Evolutionary conservation across 441 rosid genomes (phyloP).

Genomic region (Bruguiera hainesii): DNA sequence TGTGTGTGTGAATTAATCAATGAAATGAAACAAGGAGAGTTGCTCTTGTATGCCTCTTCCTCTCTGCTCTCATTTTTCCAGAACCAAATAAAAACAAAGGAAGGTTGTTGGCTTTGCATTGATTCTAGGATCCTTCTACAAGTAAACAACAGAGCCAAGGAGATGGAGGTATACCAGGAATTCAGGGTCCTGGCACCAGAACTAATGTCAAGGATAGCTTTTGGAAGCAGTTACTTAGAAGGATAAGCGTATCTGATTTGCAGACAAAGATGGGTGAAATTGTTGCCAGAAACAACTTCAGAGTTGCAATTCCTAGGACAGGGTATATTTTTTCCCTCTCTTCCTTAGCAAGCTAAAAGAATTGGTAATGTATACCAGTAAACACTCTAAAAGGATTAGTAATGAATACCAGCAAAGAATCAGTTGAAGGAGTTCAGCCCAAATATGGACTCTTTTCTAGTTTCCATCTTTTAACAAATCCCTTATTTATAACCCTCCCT

Average conservation of each 20-base stretch:
- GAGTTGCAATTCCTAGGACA: conserved; percentile 20
- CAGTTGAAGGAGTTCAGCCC: too few species aligned
- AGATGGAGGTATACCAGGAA: conserved; percentile 33
- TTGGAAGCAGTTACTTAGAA: conserved; percentile 26
- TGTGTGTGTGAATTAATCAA: too few species aligned
- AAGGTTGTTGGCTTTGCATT: too few species aligned
- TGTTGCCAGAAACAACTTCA: conserved; percentile 15
- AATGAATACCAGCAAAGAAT: too few species aligned
- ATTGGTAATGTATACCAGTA: not conserved
- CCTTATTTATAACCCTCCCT: not conserved
- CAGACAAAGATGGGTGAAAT: conserved; percentile 16
- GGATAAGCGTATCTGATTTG: conserved; percentile 27
- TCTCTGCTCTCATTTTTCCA: too few species aligned
- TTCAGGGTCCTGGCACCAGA: conserved; percentile 24
- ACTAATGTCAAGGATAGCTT: conserved; percentile 20
- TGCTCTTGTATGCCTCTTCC: too few species aligned
- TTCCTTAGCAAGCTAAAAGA: not conserved
- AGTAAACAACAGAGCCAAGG: conserved; percentile 9
- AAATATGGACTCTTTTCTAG: too few species aligned
- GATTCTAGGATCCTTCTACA: too few species aligned
- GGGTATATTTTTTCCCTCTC: not conserved
- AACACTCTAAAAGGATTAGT: not conserved
- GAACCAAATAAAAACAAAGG: too few species aligned
- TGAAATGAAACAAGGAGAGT: too few species aligned
- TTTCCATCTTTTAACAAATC: not conserved